Evolutionary conservation across 140 eudicot species (phyloP).

Genomic region (Cichorium intybus): DNA sequence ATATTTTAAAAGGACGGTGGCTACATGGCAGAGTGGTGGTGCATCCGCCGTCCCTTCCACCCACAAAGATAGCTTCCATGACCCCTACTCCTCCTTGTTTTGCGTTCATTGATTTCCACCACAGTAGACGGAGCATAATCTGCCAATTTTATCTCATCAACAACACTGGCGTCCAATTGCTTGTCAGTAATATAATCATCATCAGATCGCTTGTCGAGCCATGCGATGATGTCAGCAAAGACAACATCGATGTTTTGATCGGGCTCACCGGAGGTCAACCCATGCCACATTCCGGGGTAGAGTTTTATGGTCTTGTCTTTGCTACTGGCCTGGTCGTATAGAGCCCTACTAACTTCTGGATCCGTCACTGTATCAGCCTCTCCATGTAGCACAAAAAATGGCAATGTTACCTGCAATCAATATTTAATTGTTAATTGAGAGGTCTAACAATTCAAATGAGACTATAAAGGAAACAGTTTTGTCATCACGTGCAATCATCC

Average conservation of each 20-base stretch:
- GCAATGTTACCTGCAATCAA: slow-evolving; percentile 84
- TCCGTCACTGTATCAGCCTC: slow-evolving; percentile 90
- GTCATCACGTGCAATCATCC: too few species aligned
- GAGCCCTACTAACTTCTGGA: slow-evolving; percentile 90
- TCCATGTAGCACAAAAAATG: slow-evolving; percentile 91
- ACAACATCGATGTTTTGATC: slow-evolving; percentile 76
- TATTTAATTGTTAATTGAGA: too few species aligned
- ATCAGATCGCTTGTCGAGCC: slow-evolving; percentile 75
- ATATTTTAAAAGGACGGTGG: neutral
- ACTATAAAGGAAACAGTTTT: too few species aligned
- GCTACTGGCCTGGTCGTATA: slow-evolving; percentile 77
- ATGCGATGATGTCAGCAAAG: slow-evolving; percentile 61
- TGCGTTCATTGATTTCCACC: slow-evolving; percentile 18
- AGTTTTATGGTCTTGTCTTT: slow-evolving; percentile 86
- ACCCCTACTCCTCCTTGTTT: slow-evolving; percentile 17
- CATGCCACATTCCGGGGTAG: slow-evolving; percentile 99
- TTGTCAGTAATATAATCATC: slow-evolving; percentile 10
- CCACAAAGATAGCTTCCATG: slow-evolving; percentile 58
- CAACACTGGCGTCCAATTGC: slow-evolving; percentile 12
- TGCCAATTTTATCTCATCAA: slow-evolving; percentile 18
- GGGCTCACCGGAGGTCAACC: slow-evolving; percentile 82
- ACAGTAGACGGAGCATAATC: neutral
- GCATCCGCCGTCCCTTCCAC: slow-evolving; percentile 75
- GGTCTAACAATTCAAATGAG: too few species aligned
- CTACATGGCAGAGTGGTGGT: slow-evolving; percentile 65